Base-by-base conservation (phyloP, 805 yeast species). In the Hanseniaspora valbyensis region DNA sequence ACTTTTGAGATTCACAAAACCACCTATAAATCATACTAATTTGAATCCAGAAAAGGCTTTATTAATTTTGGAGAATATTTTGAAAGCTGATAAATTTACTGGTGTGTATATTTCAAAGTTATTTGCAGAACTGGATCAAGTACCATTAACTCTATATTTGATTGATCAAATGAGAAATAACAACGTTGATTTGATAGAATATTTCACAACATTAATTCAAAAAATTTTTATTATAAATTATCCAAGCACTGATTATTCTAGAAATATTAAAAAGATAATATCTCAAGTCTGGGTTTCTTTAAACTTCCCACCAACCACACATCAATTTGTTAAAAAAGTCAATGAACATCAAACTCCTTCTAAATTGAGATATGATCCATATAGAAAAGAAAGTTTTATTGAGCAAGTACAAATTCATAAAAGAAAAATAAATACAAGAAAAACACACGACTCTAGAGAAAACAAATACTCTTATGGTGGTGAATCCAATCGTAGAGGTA, bases 321-420 rank as follows among this genome's bases (percentile, higher is more conserved):
- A 5, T 8, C 5, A 13, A 21, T 37, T 37, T 22, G 14, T 16
- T 21, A 21, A 12, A 21, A 13, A 5, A 4, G 3, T 24, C 4
- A 39, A 39, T n/a, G 5, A 24, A 39, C 25, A 13, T 16, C 8
- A n/a, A 16, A 24, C 30, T 25, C 32, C 32, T 39, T 24, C 32
- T 5, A 4, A 13, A 25, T 25, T 39, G 12, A 40, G 30, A 34
- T 38, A 44, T 49, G 42, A 30, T 39, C 34, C 30, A 36, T 48
- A 40, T 22, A 16, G 26, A 6, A 22, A 19, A 41, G 14, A 9
- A 8, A 8, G 7, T n/a, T 30, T 30, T 30, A 34, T 42, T 18
- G 44, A 29, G 4, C 44, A 18, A 37, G 8, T 26, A 29, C n/a
- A 42, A 41, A 9, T 32, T 36, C 26, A 37, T 16, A 18, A 39